Conservation (phyloP, 257 asterid genomes). For the Euphrasia confusa region DNA sequence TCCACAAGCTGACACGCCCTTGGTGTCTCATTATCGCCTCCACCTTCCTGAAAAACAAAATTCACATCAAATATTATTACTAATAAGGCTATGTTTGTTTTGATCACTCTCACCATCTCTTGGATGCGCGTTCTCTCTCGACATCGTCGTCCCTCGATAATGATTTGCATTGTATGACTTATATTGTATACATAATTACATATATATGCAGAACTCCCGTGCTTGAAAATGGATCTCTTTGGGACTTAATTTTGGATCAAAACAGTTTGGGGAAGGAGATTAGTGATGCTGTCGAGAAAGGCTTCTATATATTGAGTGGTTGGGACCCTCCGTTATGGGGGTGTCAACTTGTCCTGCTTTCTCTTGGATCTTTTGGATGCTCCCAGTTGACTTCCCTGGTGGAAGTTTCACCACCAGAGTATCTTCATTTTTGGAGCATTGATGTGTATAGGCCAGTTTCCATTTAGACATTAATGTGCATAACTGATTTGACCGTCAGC, state of each 20-base stretch:
- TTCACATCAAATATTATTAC: neutral
- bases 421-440: slow-evolving; percentile 93
- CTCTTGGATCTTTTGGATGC: slow-evolving; percentile 98
- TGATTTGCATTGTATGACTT: no score
- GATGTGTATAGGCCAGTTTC: slow-evolving; percentile 70
- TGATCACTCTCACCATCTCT: slow-evolving; percentile 61
- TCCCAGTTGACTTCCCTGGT: slow-evolving; percentile 99
- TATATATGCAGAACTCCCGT: no score
- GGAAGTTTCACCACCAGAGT: slow-evolving; percentile 99
- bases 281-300: no score
- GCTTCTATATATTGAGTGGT: no score
- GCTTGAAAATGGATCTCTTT: no score
- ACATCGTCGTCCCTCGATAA: slow-evolving; percentile 57
- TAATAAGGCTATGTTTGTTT: no score
- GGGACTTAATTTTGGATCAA: no score
- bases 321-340: slow-evolving; percentile 89
- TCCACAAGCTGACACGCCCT: slow-evolving; percentile 60
- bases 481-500: no score
- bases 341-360: slow-evolving; percentile 93
- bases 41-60: slow-evolving; percentile 60
- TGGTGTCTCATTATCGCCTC: slow-evolving; percentile 45
- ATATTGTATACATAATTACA: no score
- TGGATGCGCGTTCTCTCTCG: slow-evolving; percentile 68
- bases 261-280: no score
- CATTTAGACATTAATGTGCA: no score